Conservation (phyloP, 768 basidiomycete genomes). For the Suillus decipiens region DNA sequence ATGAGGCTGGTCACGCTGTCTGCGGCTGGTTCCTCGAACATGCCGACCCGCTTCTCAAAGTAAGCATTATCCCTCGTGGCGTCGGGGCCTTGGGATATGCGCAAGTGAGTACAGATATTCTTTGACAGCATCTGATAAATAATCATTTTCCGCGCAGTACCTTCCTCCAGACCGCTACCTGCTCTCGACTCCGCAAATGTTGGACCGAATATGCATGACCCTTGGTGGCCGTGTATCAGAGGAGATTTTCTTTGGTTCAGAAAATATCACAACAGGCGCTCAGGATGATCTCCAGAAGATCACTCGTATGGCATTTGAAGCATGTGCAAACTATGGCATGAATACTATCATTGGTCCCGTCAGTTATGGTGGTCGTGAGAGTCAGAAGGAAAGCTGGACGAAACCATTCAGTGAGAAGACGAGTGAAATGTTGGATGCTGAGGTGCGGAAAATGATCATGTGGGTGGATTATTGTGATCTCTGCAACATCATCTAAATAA, state of each 20-base stretch:
- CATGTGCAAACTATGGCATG: slow-evolving; percentile 97
- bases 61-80: slow-evolving; percentile 97
- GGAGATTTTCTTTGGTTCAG: slow-evolving; percentile 93
- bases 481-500: slow-evolving; percentile 14
- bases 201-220: slow-evolving; percentile 97
- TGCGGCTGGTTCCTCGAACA: slow-evolving; percentile 99
- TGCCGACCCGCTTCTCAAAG: slow-evolving; percentile 95
- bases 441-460: slow-evolving; percentile 97
- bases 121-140: slow-evolving; percentile 13
- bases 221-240: slow-evolving; percentile 97
- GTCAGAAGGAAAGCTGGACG: slow-evolving; percentile 84
- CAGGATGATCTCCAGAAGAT: slow-evolving; percentile 99
- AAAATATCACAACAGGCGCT: slow-evolving; percentile 96
- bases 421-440: slow-evolving; percentile 85
- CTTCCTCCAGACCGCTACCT: slow-evolving; percentile 95
- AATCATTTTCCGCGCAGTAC: slow-evolving; percentile 52
- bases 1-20: slow-evolving; percentile 98
- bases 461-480: slow-evolving; percentile 32
- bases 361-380: slow-evolving; percentile 89
- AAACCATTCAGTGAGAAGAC: slow-evolving; percentile 99
- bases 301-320: slow-evolving; percentile 96
- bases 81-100: slow-evolving; percentile 96
- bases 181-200: slow-evolving; percentile 91
- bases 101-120: slow-evolving; percentile 53
- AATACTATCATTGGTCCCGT: slow-evolving; percentile 93